Conservation (phyloP, 305 asterid species). For the Fraxinus angustifolia region DNA sequence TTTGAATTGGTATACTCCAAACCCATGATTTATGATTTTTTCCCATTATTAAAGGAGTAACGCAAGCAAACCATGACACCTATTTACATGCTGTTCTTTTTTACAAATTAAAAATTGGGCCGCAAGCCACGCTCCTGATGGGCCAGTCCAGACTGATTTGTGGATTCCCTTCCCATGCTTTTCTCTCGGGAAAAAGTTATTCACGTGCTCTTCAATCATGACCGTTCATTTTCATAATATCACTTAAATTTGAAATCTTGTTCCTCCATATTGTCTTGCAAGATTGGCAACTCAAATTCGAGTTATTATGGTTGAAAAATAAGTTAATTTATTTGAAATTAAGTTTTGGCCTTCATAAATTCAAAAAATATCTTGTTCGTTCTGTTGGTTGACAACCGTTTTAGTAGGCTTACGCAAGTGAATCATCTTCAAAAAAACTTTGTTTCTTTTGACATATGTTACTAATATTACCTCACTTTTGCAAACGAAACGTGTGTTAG, state of each 20-base stretch:
- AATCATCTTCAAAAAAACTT: background rate
- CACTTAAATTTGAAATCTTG: background rate
- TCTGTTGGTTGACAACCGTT: background rate
- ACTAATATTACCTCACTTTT: background rate
- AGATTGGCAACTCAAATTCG: background rate
- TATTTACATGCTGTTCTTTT: background rate
- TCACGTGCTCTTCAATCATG: slow-evolving; percentile 18
- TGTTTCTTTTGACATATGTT: background rate
- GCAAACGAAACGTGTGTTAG: background rate
- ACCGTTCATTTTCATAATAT: background rate
- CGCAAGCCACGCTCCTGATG: slow-evolving; percentile 8
- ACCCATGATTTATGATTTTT: too few relatives aligned
- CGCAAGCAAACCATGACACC: background rate
- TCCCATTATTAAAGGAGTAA: too few relatives aligned
- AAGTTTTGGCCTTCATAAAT: background rate
- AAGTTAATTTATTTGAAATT: too few relatives aligned
- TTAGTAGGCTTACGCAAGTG: background rate
- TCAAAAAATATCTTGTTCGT: background rate
- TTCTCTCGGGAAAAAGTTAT: slow-evolving; percentile 7
- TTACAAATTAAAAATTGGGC: background rate
- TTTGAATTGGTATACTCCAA: too few relatives aligned
- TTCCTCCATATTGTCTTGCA: background rate
- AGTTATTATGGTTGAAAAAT: background rate
- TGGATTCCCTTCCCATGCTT: background rate
- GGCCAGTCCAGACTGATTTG: background rate